These are phyloP conservation scores for Vicia sativa DNA, from an alignment of 306 rosid genomes.

Conservation along the genomic window DNA sequence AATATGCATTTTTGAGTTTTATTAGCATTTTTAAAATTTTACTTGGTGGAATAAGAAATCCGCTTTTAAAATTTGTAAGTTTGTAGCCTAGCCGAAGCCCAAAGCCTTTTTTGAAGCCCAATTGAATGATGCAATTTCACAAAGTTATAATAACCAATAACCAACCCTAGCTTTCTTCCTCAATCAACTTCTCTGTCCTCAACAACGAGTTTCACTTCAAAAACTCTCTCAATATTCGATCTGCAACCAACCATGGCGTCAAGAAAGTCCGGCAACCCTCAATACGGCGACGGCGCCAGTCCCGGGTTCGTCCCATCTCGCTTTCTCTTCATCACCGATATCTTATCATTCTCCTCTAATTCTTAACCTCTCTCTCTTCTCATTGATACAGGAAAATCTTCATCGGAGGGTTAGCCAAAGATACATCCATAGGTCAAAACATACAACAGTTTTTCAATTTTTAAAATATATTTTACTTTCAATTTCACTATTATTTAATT, in stretches of 20 bases:
- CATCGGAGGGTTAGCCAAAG: constrained; percentile 95
- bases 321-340: not conserved
- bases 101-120: constrained; percentile 7
- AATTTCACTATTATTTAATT: not conserved
- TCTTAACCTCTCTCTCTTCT: not conserved
- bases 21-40: no score
- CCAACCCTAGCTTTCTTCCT: constrained; percentile 18
- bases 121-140: not conserved
- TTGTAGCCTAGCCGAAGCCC: not conserved
- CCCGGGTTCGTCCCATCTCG: constrained; percentile 63
- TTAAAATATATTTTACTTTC: not conserved
- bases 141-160: not conserved
- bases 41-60: no score
- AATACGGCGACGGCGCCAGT: constrained; percentile 81
- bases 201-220: not conserved
- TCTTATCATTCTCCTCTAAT: not conserved
- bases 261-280: constrained; percentile 64
- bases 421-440: constrained; percentile 66
- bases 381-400: constrained; percentile 74
- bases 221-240: not conserved
- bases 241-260: constrained; percentile 59
- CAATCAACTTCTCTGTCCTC: not conserved
- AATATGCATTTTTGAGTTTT: no score
- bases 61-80: not conserved
- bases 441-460: not conserved